Conservation (phyloP, 306 rosid genomes). For the Parietaria judaica region DNA sequence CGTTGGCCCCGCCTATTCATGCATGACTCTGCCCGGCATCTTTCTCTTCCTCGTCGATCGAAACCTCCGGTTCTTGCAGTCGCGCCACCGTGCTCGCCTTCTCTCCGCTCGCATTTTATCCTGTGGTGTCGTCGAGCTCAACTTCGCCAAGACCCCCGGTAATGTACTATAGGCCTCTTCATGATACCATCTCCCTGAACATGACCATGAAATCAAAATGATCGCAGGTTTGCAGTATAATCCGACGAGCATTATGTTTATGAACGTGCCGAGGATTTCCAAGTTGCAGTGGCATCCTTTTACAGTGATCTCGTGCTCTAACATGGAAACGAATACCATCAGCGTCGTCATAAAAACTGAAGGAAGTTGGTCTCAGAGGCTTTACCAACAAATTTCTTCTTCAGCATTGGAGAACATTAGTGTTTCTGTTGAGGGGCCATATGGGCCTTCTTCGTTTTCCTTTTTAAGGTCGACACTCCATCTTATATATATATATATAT, state of each 20-base stretch:
- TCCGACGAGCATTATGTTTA: constrained; percentile 53
- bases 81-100: constrained; percentile 30
- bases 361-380: constrained; percentile 57
- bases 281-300: constrained; percentile 86
- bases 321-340: constrained; percentile 37
- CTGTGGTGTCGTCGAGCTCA: constrained; percentile 40
- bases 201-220: not conserved
- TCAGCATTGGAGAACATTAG: constrained; percentile 33
- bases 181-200: too few relatives aligned
- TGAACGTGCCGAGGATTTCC: constrained; percentile 61
- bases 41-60: constrained; percentile 66
- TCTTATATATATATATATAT: not conserved
- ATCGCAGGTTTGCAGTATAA: constrained; percentile 44
- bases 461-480: constrained; percentile 36
- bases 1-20: constrained; percentile 39
- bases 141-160: constrained; percentile 48
- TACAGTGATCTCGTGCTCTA: constrained; percentile 50
- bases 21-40: constrained; percentile 54
- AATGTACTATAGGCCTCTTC: too few relatives aligned
- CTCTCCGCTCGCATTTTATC: constrained; percentile 56
- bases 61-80: constrained; percentile 49
- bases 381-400: constrained; percentile 39
- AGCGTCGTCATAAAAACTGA: constrained; percentile 43
- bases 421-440: constrained; percentile 82
- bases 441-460: constrained; percentile 45